These are phyloP conservation scores for Picochlorum sp. DNA, from an alignment of 139 green algal species.

Conservation along the genomic window DNA sequence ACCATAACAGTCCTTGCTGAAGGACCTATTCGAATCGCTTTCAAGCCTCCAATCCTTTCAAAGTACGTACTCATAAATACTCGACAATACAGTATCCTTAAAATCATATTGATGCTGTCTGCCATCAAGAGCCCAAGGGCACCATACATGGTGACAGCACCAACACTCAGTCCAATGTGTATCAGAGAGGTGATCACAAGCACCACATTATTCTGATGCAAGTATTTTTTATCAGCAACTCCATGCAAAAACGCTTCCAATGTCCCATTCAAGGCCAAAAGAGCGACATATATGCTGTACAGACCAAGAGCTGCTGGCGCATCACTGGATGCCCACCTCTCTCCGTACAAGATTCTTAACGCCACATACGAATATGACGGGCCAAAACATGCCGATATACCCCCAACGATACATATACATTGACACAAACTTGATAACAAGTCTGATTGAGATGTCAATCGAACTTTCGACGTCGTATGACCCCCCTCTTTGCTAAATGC, in stretches of 20 bases:
- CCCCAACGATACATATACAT: slow-evolving; percentile 43
- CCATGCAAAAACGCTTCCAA: slow-evolving; percentile 79
- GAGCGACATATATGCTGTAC: slow-evolving; percentile 71
- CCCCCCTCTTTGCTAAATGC: slow-evolving; percentile 53
- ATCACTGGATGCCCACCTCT: slow-evolving; percentile 55
- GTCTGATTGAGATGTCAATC: slow-evolving; percentile 14
- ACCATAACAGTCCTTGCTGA: neutral
- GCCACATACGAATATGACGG: slow-evolving; percentile 61
- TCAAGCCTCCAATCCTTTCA: neutral
- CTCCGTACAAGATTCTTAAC: slow-evolving; percentile 62
- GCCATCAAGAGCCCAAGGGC: slow-evolving; percentile 58
- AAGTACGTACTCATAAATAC: slow-evolving; percentile 32
- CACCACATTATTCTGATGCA: slow-evolving; percentile 43
- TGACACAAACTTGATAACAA: slow-evolving; percentile 50
- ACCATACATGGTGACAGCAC: slow-evolving; percentile 25
- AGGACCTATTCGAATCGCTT: neutral
- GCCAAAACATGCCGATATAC: slow-evolving; percentile 61
- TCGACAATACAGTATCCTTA: slow-evolving; percentile 62
- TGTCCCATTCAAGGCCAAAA: slow-evolving; percentile 68
- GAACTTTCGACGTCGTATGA: neutral
- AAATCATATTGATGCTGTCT: slow-evolving; percentile 64
- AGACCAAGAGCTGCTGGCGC: slow-evolving; percentile 55
- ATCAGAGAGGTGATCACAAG: slow-evolving; percentile 42
- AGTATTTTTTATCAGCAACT: slow-evolving; percentile 30
- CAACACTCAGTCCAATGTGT: slow-evolving; percentile 47